Base-by-base conservation (phyloP, 306 rosid species). In the Fagus sylvatica region DNA sequence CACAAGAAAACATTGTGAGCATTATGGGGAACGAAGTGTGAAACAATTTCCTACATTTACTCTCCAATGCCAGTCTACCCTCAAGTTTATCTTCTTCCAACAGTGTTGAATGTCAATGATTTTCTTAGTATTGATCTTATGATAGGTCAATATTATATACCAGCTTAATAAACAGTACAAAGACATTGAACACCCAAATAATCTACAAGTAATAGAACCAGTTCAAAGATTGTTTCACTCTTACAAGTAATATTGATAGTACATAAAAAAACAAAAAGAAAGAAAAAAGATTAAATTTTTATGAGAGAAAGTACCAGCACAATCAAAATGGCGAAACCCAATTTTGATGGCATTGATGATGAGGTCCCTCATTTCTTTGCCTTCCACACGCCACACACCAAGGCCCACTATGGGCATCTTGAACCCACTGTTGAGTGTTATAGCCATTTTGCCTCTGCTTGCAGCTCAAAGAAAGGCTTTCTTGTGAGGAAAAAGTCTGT, bases 321-420 rank as follows among this genome's bases (percentile, higher is more conserved):
- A 91, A 78, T 94, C 97, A 19, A 91, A 84, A 83, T 94, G 96
- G 78, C 97, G 98, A 86, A 89, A 91, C 37, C 93, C 96, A n/a
- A 89, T 74, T 56, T 91, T 86, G 83, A 94, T 85, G 81, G 97
- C 82, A 73, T 90, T 94, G 79, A 87, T 71, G 41, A 91, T 74
- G 70, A 94, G 87, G 75, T 91, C 93, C 66, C 83, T 87, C 83
- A 91, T 77, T 76, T 81, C 80, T 41, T 91, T 77, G 2, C 82
- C 85, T 75, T 90, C 81, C 90, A 94, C 89, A n/a, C 98, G 91
- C 98, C 98, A 90, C 75, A 91, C 94, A 9, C 97, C 98, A 3
- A 94, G 85, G 1, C 97, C 97, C 2, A 90, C 28, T 11, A 79
- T 60, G 6, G 93, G 98, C 89, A 94, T 90, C 80, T 86, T 78